Conservation (phyloP, 371 early-diverging fungal genomes). For the Blakeslea trispora region DNA sequence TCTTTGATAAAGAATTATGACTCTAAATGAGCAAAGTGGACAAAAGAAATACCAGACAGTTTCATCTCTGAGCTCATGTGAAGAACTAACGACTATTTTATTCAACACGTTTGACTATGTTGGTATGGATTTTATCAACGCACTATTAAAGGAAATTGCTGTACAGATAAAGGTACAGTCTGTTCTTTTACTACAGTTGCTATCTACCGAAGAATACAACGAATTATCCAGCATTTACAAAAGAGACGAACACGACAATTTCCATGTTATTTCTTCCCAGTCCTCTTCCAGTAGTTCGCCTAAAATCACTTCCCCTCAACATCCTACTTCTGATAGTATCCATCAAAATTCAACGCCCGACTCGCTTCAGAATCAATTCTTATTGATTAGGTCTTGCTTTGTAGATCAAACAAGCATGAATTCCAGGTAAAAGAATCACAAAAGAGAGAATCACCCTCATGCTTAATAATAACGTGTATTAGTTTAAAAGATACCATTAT, state of each 20-base stretch:
- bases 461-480: too few relatives aligned
- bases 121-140: constrained; percentile 28
- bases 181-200: constrained; percentile 16
- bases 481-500: constrained; percentile 12
- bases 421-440: constrained; percentile 8
- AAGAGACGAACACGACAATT: constrained; percentile 8
- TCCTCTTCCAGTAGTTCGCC: constrained; percentile 11
- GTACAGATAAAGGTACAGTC: constrained; percentile 14
- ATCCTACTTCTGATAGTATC: background rate
- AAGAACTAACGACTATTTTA: constrained; percentile 14
- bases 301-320: constrained; percentile 10
- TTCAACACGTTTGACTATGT: constrained; percentile 19
- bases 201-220: constrained; percentile 25
- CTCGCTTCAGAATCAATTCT: constrained; percentile 11
- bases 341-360: constrained; percentile 4
- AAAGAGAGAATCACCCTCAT: background rate
- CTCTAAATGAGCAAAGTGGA: background rate
- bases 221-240: constrained; percentile 16
- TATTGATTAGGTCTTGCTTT: constrained; percentile 18
- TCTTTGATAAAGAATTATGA: background rate
- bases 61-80: background rate
- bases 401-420: constrained; percentile 5
- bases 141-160: constrained; percentile 21
- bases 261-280: constrained; percentile 13
- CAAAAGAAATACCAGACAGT: background rate